Base-by-base conservation (phyloP, 352 stramenopile species). In the Phytophthora brassicae region DNA sequence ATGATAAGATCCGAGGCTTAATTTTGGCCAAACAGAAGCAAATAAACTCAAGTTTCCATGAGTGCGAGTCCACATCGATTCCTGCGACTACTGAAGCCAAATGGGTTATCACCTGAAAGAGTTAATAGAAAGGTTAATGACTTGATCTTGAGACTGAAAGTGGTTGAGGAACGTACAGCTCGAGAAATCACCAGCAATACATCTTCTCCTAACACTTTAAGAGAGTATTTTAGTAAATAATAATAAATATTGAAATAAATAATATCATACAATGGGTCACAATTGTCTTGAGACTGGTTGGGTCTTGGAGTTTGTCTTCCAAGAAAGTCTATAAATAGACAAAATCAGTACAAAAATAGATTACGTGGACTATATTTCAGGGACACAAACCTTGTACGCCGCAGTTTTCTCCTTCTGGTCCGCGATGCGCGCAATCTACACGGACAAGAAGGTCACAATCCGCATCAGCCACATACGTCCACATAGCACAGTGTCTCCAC, bases 31-130 rank as follows among this genome's bases (percentile, higher is more conserved):
- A 56, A 43, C 79, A 90, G 38, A 87, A 90, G 49, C 64, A 79
- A 58, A 94, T 74, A 44, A 94, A 86, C 36, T 90, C 77, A 17
- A 86, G 75, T 65, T 94, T 94, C 85, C 85, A 92, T 20, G 69
- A 73, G 51, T 87, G 69, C 4, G 60, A 60, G 55, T 92, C 85
- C 31, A 83, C 72, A 48, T 92, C 77, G 38, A 94, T 74, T 17
- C 66, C 60, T 24, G 55, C 62, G n/a, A 92, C 58, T 1, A 73
- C 53, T 2, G 77, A 77, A 8, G 81, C 81, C 59, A 95, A 56
- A 60, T 93, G 82, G 24, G 78, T 90, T 52, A 95, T 84, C 12
- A 85, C 70, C 82, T 91, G 50, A 9, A 46, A 0, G 6, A 52
- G 4, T 13, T 46, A n/a, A 19, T 4, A 1, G 4, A 12, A 19